Conservation (phyloP, 805 yeast genomes). For the Candida oleophila region DNA sequence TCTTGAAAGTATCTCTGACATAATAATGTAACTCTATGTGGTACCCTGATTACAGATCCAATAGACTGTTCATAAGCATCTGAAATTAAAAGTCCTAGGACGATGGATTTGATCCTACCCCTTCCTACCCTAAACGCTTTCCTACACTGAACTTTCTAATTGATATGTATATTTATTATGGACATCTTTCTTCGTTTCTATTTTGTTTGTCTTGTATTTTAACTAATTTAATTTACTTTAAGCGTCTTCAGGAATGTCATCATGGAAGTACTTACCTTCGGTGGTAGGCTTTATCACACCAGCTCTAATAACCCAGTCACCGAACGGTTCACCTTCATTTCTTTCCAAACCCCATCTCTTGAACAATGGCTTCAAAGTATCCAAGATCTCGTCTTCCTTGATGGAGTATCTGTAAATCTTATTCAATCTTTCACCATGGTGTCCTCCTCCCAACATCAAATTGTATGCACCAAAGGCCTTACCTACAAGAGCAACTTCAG, state of each 20-base stretch:
- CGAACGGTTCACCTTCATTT: conserved; percentile 88
- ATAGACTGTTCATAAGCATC: too few species aligned
- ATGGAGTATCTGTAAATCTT: conserved; percentile 85
- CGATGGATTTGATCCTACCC: too few species aligned
- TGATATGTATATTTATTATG: neutral
- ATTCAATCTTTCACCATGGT: conserved; percentile 88
- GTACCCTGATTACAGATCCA: too few species aligned
- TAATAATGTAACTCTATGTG: too few species aligned
- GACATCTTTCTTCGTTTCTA: neutral
- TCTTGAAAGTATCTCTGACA: too few species aligned
- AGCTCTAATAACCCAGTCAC: conserved; percentile 84
- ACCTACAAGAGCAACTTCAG: conserved; percentile 93
- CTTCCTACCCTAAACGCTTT: too few species aligned
- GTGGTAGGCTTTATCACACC: conserved; percentile 87
- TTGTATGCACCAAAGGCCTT: conserved; percentile 93
- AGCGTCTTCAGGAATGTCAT: conserved; percentile 81
- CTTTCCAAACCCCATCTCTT: conserved; percentile 94
- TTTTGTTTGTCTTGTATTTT: neutral
- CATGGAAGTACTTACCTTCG: conserved; percentile 94
- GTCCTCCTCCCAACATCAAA: conserved; percentile 94
- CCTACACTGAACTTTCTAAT: neutral
- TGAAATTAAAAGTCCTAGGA: too few species aligned
- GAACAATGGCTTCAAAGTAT: conserved; percentile 77
- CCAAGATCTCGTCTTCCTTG: conserved; percentile 85
- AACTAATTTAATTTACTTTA: conserved; percentile 14